Base-by-base conservation (phyloP, 164 flowering plant species). In the Cinnamomum chago region DNA sequence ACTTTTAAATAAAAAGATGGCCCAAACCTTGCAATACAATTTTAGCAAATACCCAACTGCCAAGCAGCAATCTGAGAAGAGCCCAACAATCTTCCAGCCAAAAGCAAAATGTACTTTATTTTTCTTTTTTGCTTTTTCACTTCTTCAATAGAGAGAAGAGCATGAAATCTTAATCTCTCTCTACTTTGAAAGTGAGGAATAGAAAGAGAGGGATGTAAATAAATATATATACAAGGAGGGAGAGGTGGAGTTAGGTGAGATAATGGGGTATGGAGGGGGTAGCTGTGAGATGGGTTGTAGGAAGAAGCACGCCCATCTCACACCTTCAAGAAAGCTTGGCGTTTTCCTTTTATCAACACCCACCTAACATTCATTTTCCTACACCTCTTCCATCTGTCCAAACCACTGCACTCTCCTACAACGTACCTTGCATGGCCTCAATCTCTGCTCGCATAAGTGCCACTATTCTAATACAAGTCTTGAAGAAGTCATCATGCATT, bases 261-360 rank as follows among this genome's bases (percentile, higher is more conserved):
- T 25, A 66, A 15, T 13, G 35, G 30, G 72, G 10, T 72, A 58
- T 17, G 58, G 12, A 55, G 79, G 72, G 30, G 14, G 58, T 28
- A 25, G 55, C 15, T 67, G 27, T 67, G 67, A 50, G 65, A 76
- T 52, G 75, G 72, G 75, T 75, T 47, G 75, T 2, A 58, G 78
- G 51, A 64, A 58, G 52, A 5, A 40, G 75, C 71, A 72, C 68
- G 72, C 71, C 5, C 68, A n/a, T 76, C 75, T 72, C 71, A 76
- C 75, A 67, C 75, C 70, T 60, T 58, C 67, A 67, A 71, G 67
- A 47, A 50, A 62, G 25, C 62, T 60, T 15, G 62, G 50, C 73
- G 13, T 0, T 70, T 18, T 22, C 9, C 2, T n/a, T 12, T n/a
- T 28, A 60, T 75, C 67, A 40, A 18, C 55, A 14, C 30, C n/a